Base-by-base conservation (phyloP, 1,284 basidiomycete species). In the Chondrostereum purpureum region DNA sequence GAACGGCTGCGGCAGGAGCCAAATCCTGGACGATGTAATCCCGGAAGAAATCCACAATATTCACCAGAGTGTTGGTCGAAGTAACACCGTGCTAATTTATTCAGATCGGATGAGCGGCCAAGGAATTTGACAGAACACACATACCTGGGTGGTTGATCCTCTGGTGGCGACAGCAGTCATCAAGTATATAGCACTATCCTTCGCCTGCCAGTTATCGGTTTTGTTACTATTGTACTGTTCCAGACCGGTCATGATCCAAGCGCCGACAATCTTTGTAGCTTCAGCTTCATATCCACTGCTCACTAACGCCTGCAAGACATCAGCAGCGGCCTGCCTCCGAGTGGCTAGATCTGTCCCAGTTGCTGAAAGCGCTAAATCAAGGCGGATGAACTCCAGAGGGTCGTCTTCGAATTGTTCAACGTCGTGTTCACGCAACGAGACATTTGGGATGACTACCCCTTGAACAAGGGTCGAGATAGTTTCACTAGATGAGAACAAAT, bases 381-480 rank as follows among this genome's bases (percentile, higher is more conserved):
- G 74, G 14, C 93, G 83, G 53, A 99, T 91, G 62, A 90, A 99
- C 60, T 98, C 95, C 39, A 95, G 78, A 0, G 95, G 95, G 55
- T 97, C 93, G 52, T 99, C 95, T 64, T 98, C 92, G 58, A 99
- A 98, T 64, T 94, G 86, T 59, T 99, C 95, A 49, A 94, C 78
- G 52, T 98, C 94, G 52, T 92, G 86, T 44, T 89, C 85, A 34
- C 94, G 76, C 24, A 98, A 73, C 13, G 78, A 72, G 53, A 98
- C 91, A 58, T 97, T 98, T 20, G 95, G 94, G 21, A 99, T 73
- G 20, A 98, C 86, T 52, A 99, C 93, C 45, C 92, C 88, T 58
- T 92, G 83, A 31, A 91, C 82, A 49, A 98, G 82, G 13, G 82
- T 80, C 12, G 83, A 80, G 52, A 98, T 85, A 1, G 89, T 94